phyloP scores from a whole-genome alignment of 2,329 filamentous ascomycete genomes.

The Ophiocordyceps robertsii region DNA sequence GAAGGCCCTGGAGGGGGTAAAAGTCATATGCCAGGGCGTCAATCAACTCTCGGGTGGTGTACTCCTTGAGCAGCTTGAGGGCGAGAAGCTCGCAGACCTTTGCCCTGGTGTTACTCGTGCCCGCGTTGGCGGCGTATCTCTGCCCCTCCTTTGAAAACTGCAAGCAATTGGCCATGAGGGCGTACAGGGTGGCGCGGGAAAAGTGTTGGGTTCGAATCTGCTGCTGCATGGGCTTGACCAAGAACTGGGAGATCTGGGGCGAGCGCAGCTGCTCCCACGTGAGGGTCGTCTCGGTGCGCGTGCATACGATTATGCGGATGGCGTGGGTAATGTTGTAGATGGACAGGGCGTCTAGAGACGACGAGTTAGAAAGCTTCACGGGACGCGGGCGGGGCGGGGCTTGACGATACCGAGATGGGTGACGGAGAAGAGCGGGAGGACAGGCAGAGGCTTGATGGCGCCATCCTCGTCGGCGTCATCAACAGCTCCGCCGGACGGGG shows the following conservation, averaged over 20 bases:
- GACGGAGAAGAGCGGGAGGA: constrained; percentile 69
- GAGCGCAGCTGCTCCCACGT: constrained; percentile 92
- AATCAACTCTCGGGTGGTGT: constrained; percentile 77
- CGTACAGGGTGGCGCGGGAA: constrained; percentile 75
- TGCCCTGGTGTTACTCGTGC: constrained; percentile 70
- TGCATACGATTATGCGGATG: constrained; percentile 71
- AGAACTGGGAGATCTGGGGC: constrained; percentile 91
- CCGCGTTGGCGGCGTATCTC: constrained; percentile 68
- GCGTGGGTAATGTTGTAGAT: constrained; percentile 85
- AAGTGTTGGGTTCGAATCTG: constrained; percentile 76
- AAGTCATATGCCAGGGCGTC: constrained; percentile 94
- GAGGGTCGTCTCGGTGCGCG: constrained; percentile 80
- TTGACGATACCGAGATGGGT: constrained; percentile 53
- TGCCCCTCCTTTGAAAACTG: constrained; percentile 86
- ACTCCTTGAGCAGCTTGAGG: constrained; percentile 82
- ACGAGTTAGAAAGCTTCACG: constrained; percentile 1
- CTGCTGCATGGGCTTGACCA: constrained; percentile 89
- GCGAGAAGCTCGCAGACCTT: constrained; percentile 84
- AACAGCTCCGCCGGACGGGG: constrained; percentile 34
- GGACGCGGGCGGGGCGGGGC: constrained; percentile 1
- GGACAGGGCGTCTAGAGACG: constrained; percentile 59
- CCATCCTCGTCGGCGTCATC: constrained; percentile 29
- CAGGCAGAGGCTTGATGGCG: constrained; percentile 18
- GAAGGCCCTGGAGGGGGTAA: constrained; percentile 74
- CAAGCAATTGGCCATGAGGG: constrained; percentile 82